Base-by-base conservation (phyloP, 345 rosid genomes). In the Salix viminalis region DNA sequence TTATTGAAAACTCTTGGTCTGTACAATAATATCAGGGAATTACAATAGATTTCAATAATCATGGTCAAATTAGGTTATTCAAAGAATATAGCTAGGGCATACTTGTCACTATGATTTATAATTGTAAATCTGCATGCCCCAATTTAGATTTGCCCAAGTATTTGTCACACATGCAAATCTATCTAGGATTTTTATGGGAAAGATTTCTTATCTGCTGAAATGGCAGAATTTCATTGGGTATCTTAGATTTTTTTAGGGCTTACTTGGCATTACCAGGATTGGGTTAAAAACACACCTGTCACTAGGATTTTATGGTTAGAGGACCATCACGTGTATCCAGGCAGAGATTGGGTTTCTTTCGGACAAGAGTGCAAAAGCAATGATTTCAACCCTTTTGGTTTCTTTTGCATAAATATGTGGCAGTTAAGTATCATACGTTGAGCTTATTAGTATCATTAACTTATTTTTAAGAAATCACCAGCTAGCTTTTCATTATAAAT, bases 311-410 rank as follows among this genome's bases (percentile, higher is more conserved):
- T 66, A 69, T 70, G 75, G 80, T 69, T 39, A 73, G 78, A 68
- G 80, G 82, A 74, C 73, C 58, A 80, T 88, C 96, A 86, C 90
- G 88, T 85, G 97, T 69, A 67, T 79, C 84, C 12, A 69, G 64
- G 69, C 73, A 76, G 65, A 36, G 44, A 75, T 76, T 26, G 77
- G 76, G 73, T 76, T 9, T 28, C 23, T 65, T 81, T 85, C 83
- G 88, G 88, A 69, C 16, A 26, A 1, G 11, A n/a, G 21, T 9
- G 36, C 4, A 26, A 30, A 16, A 62, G 68, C 72, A 81, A 85
- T 89, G 88, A 88, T 88, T 84, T 85, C 79, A 75, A 76, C 76
- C 86, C 85, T 92, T 89, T 86, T 86, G 90, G 88, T 86, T 73
- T 77, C 86, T 84, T 84, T 83, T 78, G 90, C 77, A 69, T 60